Evolutionary conservation across 176 grass and related monocot genomes (phyloP), one percentile per base, ranked within the genome.

Genomic region (Canna indica): DNA sequence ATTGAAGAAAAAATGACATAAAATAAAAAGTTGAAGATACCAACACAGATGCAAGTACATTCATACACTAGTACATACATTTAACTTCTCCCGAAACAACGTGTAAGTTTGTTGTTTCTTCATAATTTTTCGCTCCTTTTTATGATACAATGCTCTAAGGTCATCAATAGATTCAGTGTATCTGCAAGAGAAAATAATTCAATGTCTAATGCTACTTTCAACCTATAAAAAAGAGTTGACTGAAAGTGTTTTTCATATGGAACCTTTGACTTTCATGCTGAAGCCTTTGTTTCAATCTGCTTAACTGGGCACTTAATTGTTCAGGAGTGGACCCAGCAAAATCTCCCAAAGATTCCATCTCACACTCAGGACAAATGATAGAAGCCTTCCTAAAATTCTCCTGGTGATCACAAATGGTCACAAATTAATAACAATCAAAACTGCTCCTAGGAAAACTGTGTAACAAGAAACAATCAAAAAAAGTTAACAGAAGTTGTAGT

Each of bases 261-360:
- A 11, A 96, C 88, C 88, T 91, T 70, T 79, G 85, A 56, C 74
- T 96, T 76, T 96, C 93, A 81, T 85, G 70, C 74, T 96, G 81
- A 83, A 88, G 73, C 74, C 62, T 89, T 58, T 74, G 67, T 26
- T 81, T 86, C 77, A 87, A 80, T 89, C 80, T 89, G 75, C 83
- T 87, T 78, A 96, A 83, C 41, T 64, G 64, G n/a, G 50, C 67
- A 75, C 86, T 96, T 9, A 96, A 60, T 83, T 91, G 76, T 59
- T 96, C 88, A 11, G 75, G 77, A 65, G 78, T 88, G 79, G 73
- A 80, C 72, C 71, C 81, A 72, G 30, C 74, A 76, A 85, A 79
- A 75, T 69, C 83, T 20, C 77, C 88, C 48, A 90, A 79, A 73
- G 86, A 68, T 90, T 91, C 76, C 41, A 83, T 64, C 62, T 96